Percentiles rank a stretch among this genome's conserved stretches.
Evolutionary conservation across 2,329 filamentous ascomycete species (phyloP).

Genomic region (Colletotrichum gigasporum): DNA sequence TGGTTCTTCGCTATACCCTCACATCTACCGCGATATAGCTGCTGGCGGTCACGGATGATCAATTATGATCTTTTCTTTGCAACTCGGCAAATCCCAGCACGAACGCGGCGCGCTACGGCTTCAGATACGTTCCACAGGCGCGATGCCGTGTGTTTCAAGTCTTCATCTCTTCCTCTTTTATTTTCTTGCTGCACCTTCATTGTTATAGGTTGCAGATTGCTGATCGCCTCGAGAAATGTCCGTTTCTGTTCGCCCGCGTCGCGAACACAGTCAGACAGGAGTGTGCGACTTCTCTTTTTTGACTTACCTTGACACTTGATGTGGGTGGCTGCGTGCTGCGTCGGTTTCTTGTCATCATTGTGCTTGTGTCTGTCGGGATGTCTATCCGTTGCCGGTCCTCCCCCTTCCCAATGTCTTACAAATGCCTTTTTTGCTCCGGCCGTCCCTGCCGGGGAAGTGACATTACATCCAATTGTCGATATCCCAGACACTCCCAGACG

Average conservation of each 20-base stretch:
- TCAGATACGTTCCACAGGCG: slow-evolving; percentile 22
- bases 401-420: too few species aligned
- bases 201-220: too few species aligned
- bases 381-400: too few species aligned
- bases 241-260: neutral
- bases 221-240: slow-evolving; percentile 5
- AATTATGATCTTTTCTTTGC: too few species aligned
- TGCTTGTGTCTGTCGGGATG: neutral
- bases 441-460: neutral
- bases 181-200: too few species aligned
- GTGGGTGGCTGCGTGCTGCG: neutral
- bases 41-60: neutral
- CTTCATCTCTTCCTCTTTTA: neutral
- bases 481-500: neutral
- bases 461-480: neutral
- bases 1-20: too few species aligned
- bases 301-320: neutral
- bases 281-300: too few species aligned
- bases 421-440: neutral
- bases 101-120: slow-evolving; percentile 11
- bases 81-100: neutral
- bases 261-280: neutral
- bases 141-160: slow-evolving; percentile 23
- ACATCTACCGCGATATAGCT: too few species aligned
- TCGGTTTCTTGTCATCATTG: neutral